Evolutionary conservation across 164 flowering plant genomes (phyloP), one percentile per base, ranked within the genome.

Genomic region (Vitis amurensis): DNA sequence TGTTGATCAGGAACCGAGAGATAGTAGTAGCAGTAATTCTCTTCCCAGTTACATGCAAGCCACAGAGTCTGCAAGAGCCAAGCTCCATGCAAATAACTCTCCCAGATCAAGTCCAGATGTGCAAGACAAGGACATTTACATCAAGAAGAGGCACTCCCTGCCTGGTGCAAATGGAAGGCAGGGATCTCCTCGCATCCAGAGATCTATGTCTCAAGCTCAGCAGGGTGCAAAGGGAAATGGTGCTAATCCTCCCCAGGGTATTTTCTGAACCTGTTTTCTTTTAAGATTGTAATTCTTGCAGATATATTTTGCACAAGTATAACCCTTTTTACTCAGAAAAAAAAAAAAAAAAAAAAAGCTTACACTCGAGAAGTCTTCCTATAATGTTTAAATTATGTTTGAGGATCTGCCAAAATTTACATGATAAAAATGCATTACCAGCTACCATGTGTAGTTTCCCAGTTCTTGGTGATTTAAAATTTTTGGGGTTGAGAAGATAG

Each of bases 11-110:
- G 98, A 93, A 66, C 83, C 83, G 44, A 82, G 89, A 71, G 91
- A 84, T 59, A 86, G 86, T 66, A 80, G 85, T 44, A 80, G 84
- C 59, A 83, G 86, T 67, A 86, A 65, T 61, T 74, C 92, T 58
- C 75, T 93, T 23, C 99, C 99, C 8, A 91, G 81, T 74, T 93
- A 93, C 80, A 95, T 95, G 99, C 99, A 95, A 85, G 89, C 93
- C n/a, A 95, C 99, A 57, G 83, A 95, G 77, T 95, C 99, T 64
- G 98, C 96, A 49, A 90, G 81, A 78, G 99, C 99, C 49, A 95
- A 95, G 87, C 82, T 87, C 14, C 52, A 81, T 37, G 74, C 87
- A 2, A 78, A 74, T 77, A 77, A 64, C 75, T 95, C 99, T 64
- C 99, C 97, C 6, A 88, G 87, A 72, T 87, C 94, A 56, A 91